These are phyloP conservation scores for Austroboletus niveus DNA, from an alignment of 1,284 basidiomycete species.

Conservation along the genomic window DNA sequence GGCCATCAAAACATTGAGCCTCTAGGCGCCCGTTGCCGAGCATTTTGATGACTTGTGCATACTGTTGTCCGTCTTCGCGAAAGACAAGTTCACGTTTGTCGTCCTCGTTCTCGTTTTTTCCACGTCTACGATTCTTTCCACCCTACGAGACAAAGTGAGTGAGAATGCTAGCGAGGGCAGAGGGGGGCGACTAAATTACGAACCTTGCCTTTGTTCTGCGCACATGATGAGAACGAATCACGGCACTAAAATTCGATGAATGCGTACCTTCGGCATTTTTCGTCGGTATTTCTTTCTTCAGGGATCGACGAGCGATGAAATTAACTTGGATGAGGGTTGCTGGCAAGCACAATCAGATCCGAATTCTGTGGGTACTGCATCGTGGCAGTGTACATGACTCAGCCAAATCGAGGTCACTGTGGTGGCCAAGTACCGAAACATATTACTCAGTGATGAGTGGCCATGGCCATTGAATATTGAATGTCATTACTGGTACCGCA, in stretches of 20 bases:
- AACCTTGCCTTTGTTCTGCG: constrained; percentile 82
- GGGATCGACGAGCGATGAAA: background rate
- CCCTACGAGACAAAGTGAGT: constrained; percentile 55
- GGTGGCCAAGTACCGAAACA: background rate
- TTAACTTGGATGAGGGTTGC: background rate
- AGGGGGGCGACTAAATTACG: constrained; percentile 13
- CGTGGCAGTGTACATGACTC: constrained; percentile 17
- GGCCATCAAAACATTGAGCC: constrained; percentile 97
- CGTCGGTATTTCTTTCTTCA: background rate
- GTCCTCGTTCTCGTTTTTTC: constrained; percentile 99
- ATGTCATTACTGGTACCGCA: no score
- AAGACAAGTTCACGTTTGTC: constrained; percentile 99
- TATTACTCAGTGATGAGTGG: background rate
- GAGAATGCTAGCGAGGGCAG: background rate
- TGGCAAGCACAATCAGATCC: constrained; percentile 1
- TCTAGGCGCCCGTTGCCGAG: constrained; percentile 97
- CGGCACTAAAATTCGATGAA: no score
- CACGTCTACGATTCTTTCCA: constrained; percentile 98
- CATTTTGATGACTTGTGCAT: constrained; percentile 99
- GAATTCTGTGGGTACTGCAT: background rate
- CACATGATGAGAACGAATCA: constrained; percentile 11
- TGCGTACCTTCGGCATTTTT: constrained; percentile 27
- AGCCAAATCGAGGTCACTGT: background rate
- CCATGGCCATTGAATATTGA: no score
- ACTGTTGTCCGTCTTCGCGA: constrained; percentile 99